Conservation (phyloP, 805 yeast species). For the Saccharomyces paradoxus region DNA sequence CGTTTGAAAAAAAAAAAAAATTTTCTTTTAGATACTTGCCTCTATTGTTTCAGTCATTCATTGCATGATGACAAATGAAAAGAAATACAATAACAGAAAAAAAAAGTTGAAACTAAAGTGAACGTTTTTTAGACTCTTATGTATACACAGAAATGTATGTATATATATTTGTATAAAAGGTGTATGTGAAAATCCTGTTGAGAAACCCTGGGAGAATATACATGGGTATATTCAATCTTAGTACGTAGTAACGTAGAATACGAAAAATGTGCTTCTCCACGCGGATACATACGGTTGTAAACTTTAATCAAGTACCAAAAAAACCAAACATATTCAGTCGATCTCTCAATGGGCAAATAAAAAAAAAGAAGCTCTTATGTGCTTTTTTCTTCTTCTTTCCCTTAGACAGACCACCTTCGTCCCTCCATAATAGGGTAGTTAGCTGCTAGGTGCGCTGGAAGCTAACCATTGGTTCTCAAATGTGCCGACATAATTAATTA, state of each 20-base stretch:
- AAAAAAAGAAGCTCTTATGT: background rate
- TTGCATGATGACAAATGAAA: background rate
- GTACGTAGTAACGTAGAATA: background rate
- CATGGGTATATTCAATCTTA: background rate
- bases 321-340: conserved; percentile 30
- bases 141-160: background rate
- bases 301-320: conserved; percentile 16
- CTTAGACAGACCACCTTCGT: conserved; percentile 10
- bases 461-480: conserved; percentile 26
- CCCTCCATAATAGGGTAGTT: conserved; percentile 29
- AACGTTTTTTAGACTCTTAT: background rate
- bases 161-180: background rate
- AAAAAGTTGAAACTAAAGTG: background rate
- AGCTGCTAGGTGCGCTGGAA: background rate
- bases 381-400: background rate
- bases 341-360: conserved; percentile 1
- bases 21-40: background rate
- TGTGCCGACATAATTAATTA: conserved; percentile 8
- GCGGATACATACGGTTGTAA: background rate
- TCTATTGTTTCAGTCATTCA: background rate
- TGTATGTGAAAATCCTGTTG: background rate
- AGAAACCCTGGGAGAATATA: background rate
- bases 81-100: background rate
- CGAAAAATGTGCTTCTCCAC: background rate
- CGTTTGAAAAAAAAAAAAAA: background rate